Conservation (phyloP, 345 rosid species). For the Citrus unshiu region DNA sequence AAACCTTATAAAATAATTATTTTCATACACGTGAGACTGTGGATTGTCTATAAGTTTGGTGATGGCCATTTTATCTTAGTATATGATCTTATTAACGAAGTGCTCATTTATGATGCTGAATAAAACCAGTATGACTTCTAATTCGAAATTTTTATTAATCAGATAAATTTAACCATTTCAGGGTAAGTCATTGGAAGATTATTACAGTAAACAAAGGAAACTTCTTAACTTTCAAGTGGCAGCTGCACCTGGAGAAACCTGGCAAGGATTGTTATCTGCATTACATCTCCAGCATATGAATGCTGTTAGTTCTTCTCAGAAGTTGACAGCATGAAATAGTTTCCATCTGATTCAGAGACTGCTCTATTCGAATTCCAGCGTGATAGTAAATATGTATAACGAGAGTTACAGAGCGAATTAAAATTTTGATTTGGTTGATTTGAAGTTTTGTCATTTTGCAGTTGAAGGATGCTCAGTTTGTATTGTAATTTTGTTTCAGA, state of each 20-base stretch:
- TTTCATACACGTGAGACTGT: background rate
- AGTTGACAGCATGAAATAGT: conserved; percentile 44
- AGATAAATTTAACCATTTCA: conserved; percentile 19
- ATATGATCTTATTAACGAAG: background rate
- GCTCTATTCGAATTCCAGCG: conserved; percentile 5
- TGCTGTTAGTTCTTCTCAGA: conserved; percentile 41
- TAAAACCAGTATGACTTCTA: background rate
- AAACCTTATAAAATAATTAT: background rate
- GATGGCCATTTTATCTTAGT: background rate
- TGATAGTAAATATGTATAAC: conserved; percentile 20
- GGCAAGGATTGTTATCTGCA: conserved; percentile 85
- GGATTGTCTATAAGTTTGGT: background rate
- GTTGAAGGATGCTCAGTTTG: background rate
- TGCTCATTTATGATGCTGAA: background rate
- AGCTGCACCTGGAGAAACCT: conserved; percentile 66
- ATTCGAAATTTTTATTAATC: background rate
- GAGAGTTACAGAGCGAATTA: conserved; percentile 3
- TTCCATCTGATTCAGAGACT: background rate
- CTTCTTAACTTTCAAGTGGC: conserved; percentile 70
- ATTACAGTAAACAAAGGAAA: conserved; percentile 73
- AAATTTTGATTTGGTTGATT: background rate
- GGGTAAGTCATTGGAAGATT: conserved; percentile 81
- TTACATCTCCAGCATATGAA: conserved; percentile 62
- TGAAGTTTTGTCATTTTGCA: background rate
- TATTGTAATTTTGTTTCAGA: conserved; percentile 20